Base-by-base conservation (phyloP, 306 rosid species). In the Styphnolobium japonicum region DNA sequence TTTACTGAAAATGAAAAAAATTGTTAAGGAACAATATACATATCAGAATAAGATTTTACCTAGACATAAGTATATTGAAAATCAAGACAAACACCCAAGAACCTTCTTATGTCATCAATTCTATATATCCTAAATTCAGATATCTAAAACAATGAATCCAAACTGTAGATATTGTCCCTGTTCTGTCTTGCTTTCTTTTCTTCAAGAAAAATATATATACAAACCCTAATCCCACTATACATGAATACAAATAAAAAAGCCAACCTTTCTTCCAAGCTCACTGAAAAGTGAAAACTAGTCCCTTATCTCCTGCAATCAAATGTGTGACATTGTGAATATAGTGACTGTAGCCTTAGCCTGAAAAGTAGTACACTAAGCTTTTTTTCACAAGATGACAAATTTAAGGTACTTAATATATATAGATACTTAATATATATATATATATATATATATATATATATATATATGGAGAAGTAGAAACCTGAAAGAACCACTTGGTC, bases 251-350 rank as follows among this genome's bases (percentile, higher is more conserved):
- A 70, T 8, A 4, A 40, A 83, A 78, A 67, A 66, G 51, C 61
- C 72, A 66, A 77, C 3, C 19, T 63, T n/a, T 77, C 5, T 70
- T 74, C 10, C 16, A 40, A 60, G 67, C 25, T 68, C 9, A 43
- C 75, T 84, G 72, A 63, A 84, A 76, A 84, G 85, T 84, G 72
- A 75, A 75, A 75, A 75, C 66, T 62, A 84, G 84, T 52, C 45
- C 63, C 69, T 79, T 73, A 39, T 42, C 48, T 69, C 52, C 25
- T 58, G 52, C 42, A 39, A 63, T 72, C 76, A 56, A n/a, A n/a
- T 40, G 46, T 55, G 70, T 74, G 87, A 75, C 82, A 70, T 75
- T 60, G 69, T 79, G 84, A 80, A 69, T 55, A 73, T 58, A 11
- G 11, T 39, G 56, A 68, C 78, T 40, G 78, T 74, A 63, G 23